phyloP scores from a whole-genome alignment of 306 rosid species.

The Vigna radiata region DNA sequence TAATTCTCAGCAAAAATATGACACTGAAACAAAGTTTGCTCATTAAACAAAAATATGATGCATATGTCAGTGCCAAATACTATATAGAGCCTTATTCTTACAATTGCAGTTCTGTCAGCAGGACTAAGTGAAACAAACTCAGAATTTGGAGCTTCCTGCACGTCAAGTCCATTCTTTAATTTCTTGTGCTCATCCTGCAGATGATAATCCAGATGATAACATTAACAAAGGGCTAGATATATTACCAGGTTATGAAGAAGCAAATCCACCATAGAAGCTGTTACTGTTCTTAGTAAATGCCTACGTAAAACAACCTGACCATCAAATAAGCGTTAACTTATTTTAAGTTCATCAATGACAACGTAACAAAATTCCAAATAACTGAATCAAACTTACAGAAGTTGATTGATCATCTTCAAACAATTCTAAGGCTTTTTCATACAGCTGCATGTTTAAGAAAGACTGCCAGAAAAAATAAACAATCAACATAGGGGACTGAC shows the following conservation, averaged over 20 bases:
- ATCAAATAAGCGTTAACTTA: constrained; percentile 46
- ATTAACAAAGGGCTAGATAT: constrained; percentile 30
- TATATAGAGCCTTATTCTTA: constrained; percentile 52
- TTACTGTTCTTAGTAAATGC: constrained; percentile 90
- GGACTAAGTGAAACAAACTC: constrained; percentile 63
- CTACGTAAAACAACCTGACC: constrained; percentile 91
- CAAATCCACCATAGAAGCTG: constrained; percentile 73
- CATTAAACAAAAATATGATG: neutral
- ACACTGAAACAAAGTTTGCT: constrained; percentile 27
- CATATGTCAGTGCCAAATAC: constrained; percentile 26
- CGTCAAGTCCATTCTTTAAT: constrained; percentile 82
- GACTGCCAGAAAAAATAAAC: constrained; percentile 63
- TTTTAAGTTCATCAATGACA: constrained; percentile 42
- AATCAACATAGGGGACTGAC: constrained; percentile 42
- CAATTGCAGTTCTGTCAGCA: constrained; percentile 82
- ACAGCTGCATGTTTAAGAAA: constrained; percentile 94
- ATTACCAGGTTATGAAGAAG: constrained; percentile 78
- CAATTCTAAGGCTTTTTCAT: constrained; percentile 90
- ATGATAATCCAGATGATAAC: constrained; percentile 31
- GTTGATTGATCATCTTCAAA: constrained; percentile 95
- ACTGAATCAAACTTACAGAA: constrained; percentile 66
- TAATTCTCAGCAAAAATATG: constrained; percentile 31
- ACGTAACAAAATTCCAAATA: constrained; percentile 33
- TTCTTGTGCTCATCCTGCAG: constrained; percentile 84
- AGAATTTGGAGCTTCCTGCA: constrained; percentile 64